Conservation (phyloP, 768 basidiomycete genomes). For the Trametes villosa region DNA sequence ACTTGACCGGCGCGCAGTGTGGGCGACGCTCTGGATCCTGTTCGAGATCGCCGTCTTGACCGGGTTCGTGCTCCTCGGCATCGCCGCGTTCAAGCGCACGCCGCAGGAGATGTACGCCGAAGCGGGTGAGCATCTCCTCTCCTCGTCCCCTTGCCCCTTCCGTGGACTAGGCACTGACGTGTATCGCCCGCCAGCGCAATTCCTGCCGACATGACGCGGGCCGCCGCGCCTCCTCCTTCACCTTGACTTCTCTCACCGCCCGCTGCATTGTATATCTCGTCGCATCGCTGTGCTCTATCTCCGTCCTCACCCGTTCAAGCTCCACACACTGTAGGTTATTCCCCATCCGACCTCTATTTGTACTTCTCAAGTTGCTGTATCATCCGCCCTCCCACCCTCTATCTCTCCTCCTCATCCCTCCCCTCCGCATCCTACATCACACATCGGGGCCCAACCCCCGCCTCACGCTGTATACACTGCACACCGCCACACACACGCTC, state of each 20-base stretch:
- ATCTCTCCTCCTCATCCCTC: background rate
- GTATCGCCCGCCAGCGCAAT: conserved; percentile 46
- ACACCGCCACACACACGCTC: background rate
- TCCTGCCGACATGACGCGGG: conserved; percentile 58
- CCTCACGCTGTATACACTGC: background rate
- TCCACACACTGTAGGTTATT: conserved; percentile 8
- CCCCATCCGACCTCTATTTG: background rate
- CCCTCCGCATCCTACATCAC: background rate
- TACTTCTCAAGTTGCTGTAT: background rate
- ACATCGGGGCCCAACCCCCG: background rate
- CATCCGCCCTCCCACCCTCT: background rate
- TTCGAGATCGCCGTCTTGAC: conserved; percentile 77
- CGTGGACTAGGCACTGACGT: background rate
- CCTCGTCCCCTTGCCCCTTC: too few relatives aligned
- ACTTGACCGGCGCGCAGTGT: too few relatives aligned
- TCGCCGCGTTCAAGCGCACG: conserved; percentile 79
- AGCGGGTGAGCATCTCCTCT: conserved; percentile 51
- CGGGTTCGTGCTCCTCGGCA: conserved; percentile 80
- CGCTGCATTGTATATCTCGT: background rate
- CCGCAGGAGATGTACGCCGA: conserved; percentile 66
- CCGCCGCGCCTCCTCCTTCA: background rate
- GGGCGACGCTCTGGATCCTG: conserved; percentile 85
- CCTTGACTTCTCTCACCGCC: background rate
- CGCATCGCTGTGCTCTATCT: background rate
- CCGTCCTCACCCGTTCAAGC: background rate